Base-by-base conservation (phyloP, 345 rosid species). In the Syzygium aromaticum region DNA sequence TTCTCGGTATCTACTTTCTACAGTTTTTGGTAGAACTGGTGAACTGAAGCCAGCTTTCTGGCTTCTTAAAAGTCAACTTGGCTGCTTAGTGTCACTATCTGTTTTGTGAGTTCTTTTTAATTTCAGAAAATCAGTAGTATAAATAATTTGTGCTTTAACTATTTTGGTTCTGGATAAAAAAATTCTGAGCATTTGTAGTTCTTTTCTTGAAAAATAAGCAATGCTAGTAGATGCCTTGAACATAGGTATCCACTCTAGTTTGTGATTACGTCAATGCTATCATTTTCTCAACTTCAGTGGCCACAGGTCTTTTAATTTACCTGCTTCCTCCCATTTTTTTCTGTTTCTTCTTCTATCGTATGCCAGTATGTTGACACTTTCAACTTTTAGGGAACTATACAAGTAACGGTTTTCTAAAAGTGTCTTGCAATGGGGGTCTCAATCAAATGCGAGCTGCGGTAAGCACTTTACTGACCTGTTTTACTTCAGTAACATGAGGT, bases 361-460 rank as follows among this genome's bases (percentile, higher is more conserved):
- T 51, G 86, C 67, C 67, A 88, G 11, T 85, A 64, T 54, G 51
- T 22, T 86, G 53, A 51, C 86, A 22, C 83, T 25, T 84, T 28
- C 46, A 57, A 27, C 84, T 59, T 88, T 86, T 93, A 97, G 98
- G 98, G 89, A 94, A 95, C 78, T 96, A 95, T 88, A 93, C 91
- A 57, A 95, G 98, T 91, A 94, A 95, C 84, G 99, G 98, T 78
- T 96, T 92, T 89, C 94, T 97, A 59, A 91, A 87, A 86, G 98
- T 97, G 80, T 97, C 98, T 8, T 97, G 98, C 92, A 95, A 97
- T 90, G 98, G 97, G 49, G 98, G 98, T 83, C 87, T 97, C 90
- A 97, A 97, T 93, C 98, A 97, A 94, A 97, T 97, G 99, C 97
- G 98, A 90, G 94, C 98, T 59, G 98, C 96, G 89, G 98, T 97